A percentile compares a stretch with the other conserved stretches of the same genome.
Evolutionary conservation across 2,329 filamentous ascomycete species (phyloP).

Genomic region (Zelopaecilomyces penicillatus): DNA sequence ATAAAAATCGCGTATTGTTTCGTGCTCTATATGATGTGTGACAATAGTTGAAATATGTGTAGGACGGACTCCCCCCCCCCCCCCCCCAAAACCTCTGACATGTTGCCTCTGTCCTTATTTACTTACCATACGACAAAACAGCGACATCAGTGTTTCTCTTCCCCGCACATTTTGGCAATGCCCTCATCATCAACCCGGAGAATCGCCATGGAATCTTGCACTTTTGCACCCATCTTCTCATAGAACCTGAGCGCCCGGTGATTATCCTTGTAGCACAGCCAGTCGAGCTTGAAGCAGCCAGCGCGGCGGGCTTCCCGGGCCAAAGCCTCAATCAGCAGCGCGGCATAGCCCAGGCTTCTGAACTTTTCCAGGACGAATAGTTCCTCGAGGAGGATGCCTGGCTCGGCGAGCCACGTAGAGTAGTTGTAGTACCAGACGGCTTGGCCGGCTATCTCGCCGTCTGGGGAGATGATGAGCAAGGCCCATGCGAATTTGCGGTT

Average conservation of each 20-base stretch:
- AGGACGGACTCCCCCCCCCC: too few relatives aligned
- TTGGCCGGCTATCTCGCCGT: conserved; percentile 6
- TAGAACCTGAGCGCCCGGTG: conserved; percentile 9
- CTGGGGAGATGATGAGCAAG: conserved; percentile 3
- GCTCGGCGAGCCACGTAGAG: conserved; percentile 9
- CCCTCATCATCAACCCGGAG: conserved; percentile 5
- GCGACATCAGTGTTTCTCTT: too few relatives aligned
- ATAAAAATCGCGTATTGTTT: too few relatives aligned
- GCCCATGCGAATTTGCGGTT: conserved; percentile 1
- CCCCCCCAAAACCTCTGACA: too few relatives aligned
- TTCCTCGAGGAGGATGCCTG: conserved; percentile 9
- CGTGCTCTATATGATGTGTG: too few relatives aligned
- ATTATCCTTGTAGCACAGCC: conserved; percentile 9
- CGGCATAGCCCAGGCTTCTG: conserved; percentile 8
- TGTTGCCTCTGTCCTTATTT: too few relatives aligned
- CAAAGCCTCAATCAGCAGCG: conserved; percentile 6
- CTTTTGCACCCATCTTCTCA: conserved; percentile 7
- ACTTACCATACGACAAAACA: too few relatives aligned
- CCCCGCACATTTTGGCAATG: not conserved
- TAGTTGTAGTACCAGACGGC: conserved; percentile 10
- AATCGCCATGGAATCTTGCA: conserved; percentile 5
- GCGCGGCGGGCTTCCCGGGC: conserved; percentile 1
- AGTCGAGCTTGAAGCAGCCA: conserved; percentile 9
- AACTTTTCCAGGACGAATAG: conserved; percentile 6
- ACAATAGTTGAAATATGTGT: too few relatives aligned